Conservation (phyloP, 2,329 filamentous ascomycete genomes). For the Xylaria hypoxylon region DNA sequence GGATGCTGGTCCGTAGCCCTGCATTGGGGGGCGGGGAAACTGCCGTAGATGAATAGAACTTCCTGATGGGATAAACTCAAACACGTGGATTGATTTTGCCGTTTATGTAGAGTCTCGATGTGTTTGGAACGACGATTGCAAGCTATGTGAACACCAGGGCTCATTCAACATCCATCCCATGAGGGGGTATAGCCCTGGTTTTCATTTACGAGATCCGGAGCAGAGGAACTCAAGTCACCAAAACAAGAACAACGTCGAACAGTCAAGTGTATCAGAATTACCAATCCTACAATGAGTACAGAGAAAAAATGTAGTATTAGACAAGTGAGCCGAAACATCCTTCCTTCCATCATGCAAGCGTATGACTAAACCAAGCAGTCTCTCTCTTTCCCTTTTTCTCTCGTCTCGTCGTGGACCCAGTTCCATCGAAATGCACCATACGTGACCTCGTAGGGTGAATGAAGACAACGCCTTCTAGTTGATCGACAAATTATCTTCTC, state of each 20-base stretch:
- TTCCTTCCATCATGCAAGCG: conserved; percentile 28
- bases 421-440: conserved; percentile 17
- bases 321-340: conserved; percentile 26
- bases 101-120: neutral
- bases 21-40: neutral
- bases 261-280: conserved; percentile 24
- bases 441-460: neutral
- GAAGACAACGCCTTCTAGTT: conserved; percentile 17
- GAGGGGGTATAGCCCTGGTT: no score
- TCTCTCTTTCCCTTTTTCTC: conserved; percentile 10
- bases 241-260: neutral
- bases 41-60: conserved; percentile 11
- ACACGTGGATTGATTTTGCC: neutral
- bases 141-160: neutral
- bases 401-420: neutral
- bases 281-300: conserved; percentile 31
- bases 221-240: neutral
- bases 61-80: neutral
- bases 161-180: neutral
- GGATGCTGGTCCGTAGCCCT: neutral
- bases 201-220: neutral
- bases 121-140: neutral
- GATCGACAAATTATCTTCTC: conserved; percentile 5
- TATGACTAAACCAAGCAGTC: conserved; percentile 12
- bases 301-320: conserved; percentile 31